Conservation (phyloP, 2,329 filamentous ascomycete species). For the Grosmannia penicillata region DNA sequence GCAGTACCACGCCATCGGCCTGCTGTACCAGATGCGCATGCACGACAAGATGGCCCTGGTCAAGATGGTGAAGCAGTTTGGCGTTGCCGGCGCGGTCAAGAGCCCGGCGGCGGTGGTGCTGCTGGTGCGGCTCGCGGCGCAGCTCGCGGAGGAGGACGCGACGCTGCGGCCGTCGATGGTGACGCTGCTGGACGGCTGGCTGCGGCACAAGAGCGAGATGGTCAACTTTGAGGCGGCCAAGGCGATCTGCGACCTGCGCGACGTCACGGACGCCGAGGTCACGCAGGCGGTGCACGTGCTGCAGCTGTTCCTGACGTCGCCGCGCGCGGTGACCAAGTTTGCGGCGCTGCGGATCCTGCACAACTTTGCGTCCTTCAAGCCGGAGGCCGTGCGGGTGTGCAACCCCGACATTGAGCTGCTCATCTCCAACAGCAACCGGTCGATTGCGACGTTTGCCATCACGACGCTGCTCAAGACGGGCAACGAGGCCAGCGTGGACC, state of each 20-base stretch:
- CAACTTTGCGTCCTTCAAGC: slow-evolving; percentile 93
- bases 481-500: slow-evolving; percentile 92
- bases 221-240: slow-evolving; percentile 99
- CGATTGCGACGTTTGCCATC: slow-evolving; percentile 95
- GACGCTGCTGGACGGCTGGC: slow-evolving; percentile 87
- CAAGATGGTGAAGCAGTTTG: slow-evolving; percentile 99
- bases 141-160: slow-evolving; percentile 84
- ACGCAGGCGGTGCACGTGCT: slow-evolving; percentile 87
- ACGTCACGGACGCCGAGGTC: slow-evolving; percentile 84
- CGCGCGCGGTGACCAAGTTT: slow-evolving; percentile 92
- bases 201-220: slow-evolving; percentile 98
- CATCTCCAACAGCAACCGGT: slow-evolving; percentile 93
- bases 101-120: slow-evolving; percentile 86
- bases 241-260: slow-evolving; percentile 88
- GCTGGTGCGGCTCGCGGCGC: slow-evolving; percentile 82
- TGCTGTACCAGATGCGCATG: slow-evolving; percentile 93
- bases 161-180: slow-evolving; percentile 92
- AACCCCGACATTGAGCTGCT: slow-evolving; percentile 95
- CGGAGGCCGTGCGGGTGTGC: slow-evolving; percentile 77
- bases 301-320: slow-evolving; percentile 92
- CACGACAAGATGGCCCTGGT: slow-evolving; percentile 97
- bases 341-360: slow-evolving; percentile 92
- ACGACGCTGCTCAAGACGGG: slow-evolving; percentile 96
- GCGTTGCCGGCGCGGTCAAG: slow-evolving; percentile 80
- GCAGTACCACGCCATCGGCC: slow-evolving; percentile 94